These are phyloP conservation scores for Ploettnerulaceae sp. DNA, from an alignment of 2,329 filamentous ascomycete genomes.

Conservation along the genomic window DNA sequence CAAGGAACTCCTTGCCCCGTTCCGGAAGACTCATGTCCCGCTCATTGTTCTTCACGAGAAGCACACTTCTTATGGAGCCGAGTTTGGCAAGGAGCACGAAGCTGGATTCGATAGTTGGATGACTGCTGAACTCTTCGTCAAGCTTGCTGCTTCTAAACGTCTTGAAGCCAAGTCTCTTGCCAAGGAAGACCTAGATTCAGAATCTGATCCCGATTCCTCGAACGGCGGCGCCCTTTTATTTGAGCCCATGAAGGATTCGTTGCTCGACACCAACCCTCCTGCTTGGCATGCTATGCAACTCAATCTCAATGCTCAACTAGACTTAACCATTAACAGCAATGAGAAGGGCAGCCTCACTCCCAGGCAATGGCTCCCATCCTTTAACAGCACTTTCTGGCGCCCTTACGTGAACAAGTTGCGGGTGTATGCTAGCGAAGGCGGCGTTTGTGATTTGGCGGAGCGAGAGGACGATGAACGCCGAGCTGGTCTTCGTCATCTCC, in stretches of 20 bases:
- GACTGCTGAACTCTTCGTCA: conserved; percentile 40
- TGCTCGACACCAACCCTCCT: neutral
- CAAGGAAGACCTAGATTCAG: neutral
- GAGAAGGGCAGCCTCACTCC: neutral
- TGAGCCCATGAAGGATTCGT: neutral
- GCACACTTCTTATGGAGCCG: conserved; percentile 30
- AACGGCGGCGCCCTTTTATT: conserved; percentile 1
- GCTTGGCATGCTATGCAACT: conserved; percentile 15
- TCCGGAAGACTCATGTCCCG: conserved; percentile 40
- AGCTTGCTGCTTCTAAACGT: conserved; percentile 22
- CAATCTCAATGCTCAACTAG: too few species aligned
- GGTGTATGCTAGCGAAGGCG: conserved; percentile 32
- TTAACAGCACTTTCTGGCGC: conserved; percentile 29
- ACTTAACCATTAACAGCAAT: neutral
- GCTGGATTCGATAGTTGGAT: conserved; percentile 56
- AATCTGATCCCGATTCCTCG: neutral
- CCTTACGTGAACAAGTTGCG: conserved; percentile 32
- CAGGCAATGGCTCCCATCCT: conserved; percentile 22
- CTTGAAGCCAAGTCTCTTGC: neutral
- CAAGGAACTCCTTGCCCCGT: conserved; percentile 42
- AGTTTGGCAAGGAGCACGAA: conserved; percentile 41
- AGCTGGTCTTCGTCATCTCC: conserved; percentile 1
- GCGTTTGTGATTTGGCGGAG: conserved; percentile 26
- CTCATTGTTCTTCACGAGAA: conserved; percentile 36
- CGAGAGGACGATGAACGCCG: conserved; percentile 2